phyloP scores from a whole-genome alignment of 1,139 yeast species.

The Eremothecium gossypii region DNA sequence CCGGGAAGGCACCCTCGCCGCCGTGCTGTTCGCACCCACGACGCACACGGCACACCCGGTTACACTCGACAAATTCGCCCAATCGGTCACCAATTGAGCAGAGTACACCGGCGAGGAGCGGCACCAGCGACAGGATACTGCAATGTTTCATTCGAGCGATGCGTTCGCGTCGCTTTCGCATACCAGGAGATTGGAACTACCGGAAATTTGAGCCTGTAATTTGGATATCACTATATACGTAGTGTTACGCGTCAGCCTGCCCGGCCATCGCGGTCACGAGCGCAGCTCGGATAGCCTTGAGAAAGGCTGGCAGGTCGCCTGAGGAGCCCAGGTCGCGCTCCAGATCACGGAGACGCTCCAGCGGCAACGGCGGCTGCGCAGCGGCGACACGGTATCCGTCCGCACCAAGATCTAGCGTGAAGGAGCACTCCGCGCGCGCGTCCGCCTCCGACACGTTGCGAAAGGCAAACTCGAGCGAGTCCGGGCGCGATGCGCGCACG shows the following conservation, averaged over 20 bases:
- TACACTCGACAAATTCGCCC: conserved; percentile 60
- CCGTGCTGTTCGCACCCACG: conserved; percentile 29
- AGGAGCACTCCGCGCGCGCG: conserved; percentile 8
- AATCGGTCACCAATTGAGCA: conserved; percentile 53
- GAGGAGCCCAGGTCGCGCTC: conserved; percentile 9
- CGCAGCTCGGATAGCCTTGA: conserved; percentile 8
- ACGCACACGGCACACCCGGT: conserved; percentile 43
- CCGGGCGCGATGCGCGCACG: conserved; percentile 18
- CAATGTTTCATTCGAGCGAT: no score
- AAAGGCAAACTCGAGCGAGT: conserved; percentile 19
- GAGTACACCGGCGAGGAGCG: no score
- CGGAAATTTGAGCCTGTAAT: background rate
- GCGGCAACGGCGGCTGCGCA: conserved; percentile 14
- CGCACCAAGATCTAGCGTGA: conserved; percentile 20
- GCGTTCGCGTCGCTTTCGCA: no score
- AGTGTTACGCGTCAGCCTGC: background rate
- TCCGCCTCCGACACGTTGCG: conserved; percentile 14
- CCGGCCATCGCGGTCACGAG: background rate
- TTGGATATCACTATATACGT: background rate
- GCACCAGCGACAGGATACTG: no score
- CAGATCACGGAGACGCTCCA: conserved; percentile 6
- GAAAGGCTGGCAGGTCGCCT: conserved; percentile 15
- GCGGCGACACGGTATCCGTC: conserved; percentile 13
- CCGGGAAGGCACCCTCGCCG: conserved; percentile 10
- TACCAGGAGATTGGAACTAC: no score